Base-by-base conservation (phyloP, 805 yeast species). In the Tetrapisispora taiwanensis region DNA sequence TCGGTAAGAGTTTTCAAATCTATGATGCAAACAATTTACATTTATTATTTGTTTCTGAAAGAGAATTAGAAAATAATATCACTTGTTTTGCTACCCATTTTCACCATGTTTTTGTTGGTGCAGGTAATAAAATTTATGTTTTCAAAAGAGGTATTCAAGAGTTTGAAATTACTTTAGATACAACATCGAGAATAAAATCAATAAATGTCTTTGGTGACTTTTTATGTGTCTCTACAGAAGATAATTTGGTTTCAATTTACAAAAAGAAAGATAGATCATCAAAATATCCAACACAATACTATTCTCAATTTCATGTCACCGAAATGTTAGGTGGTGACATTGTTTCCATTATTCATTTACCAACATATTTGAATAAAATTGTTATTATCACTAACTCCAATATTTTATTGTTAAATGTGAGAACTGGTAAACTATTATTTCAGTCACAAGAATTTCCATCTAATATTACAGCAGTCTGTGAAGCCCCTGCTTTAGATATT, bases 291-390 rank as follows among this genome's bases (percentile, higher is more conserved):
- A 73, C 81, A n/a, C 83, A 77, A 52, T 72, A 74, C 44, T 82
- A 88, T 63, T 78, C 95, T 4, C 69, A 79, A 14, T 63, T 89
- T 41, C 64, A 67, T 36, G 58, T 78, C 41, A 75, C 80, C 24
- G 63, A 72, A n/a, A 63, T 80, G 14, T 57, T 54, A 45, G 80
- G 83, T 51, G 96, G 95, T 19, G 73, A 71, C 7, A 73, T 92
- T 15, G 80, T 82, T 10, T 43, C 52, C 5, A 20, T 62, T 3
- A 35, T 77, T 10, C 99, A 92, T 62, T 81, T 90, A 41, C 89
- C 97, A 27, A 90, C 99, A 0, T 89, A 90, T 59, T 64, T 94
- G 56, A 92, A 92, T 69, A 92, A 92, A 59, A 68, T 94, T 24
- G 81, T 84, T 1, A 79, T 90, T 27, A 85, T 89, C n/a, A 85